These are phyloP conservation scores for Candida taoyuanica DNA, from an alignment of 805 yeast species.

Conservation along the genomic window DNA sequence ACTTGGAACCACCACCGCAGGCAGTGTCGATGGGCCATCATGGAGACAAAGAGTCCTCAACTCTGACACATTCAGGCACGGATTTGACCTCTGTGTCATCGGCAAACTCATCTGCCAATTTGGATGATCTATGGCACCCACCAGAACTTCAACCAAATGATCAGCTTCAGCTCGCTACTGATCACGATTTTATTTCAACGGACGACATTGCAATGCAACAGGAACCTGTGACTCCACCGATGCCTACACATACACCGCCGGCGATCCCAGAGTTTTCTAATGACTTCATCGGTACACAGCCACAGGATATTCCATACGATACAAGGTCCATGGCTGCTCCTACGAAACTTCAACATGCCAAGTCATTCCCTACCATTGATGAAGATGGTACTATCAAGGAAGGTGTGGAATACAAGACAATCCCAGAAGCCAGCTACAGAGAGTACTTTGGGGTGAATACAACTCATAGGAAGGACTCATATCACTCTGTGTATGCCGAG, in stretches of 20 bases:
- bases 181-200: constrained; percentile 15
- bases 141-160: constrained; percentile 37
- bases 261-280: too few species aligned
- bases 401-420: not conserved
- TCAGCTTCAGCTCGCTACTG: constrained; percentile 31
- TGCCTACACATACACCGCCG: constrained; percentile 7
- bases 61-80: constrained; percentile 1
- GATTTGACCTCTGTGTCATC: constrained; percentile 12
- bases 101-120: constrained; percentile 15
- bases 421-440: constrained; percentile 4
- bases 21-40: too few species aligned
- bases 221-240: constrained; percentile 1
- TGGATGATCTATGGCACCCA: constrained; percentile 34
- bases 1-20: constrained; percentile 9
- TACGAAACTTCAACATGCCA: not conserved
- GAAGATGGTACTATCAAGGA: not conserved
- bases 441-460: constrained; percentile 8
- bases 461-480: constrained; percentile 34
- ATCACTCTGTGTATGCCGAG: constrained; percentile 36
- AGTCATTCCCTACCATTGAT: not conserved
- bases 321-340: too few species aligned
- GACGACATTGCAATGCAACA: constrained; percentile 7
- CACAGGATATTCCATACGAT: too few species aligned
- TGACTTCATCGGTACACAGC: too few species aligned
- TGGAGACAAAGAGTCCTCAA: not conserved